Evolutionary conservation across 371 early-diverging fungal species (phyloP), one percentile per base, ranked within the genome.

Genomic region (Mortierella sp.): DNA sequence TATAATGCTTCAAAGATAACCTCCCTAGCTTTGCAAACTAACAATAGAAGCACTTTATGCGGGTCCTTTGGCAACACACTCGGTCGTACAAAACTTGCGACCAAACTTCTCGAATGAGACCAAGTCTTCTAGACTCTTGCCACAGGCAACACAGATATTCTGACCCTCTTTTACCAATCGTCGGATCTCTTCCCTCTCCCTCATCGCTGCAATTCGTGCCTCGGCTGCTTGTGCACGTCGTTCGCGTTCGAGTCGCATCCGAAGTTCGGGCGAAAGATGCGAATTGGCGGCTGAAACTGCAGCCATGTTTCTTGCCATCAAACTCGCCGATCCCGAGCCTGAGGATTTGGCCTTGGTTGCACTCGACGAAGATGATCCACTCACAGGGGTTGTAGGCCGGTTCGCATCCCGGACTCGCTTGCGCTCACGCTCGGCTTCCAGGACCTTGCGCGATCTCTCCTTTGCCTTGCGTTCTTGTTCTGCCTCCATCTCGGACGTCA

Each of bases 181-280:
- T 18, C 70, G 74, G 44, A 69, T 30, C 21, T 62, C 26, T 66
- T 75, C 75, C 1, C 60, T 26, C n/a, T 71, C 76, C 30, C 60
- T 44, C 64, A 71, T 60, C 26, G 70, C 68, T 30, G 68, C 57
- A 64, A 92, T 81, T 66, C 93, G 81, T 29, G 92, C 89, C 69
- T 94, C 94, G 11, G 93, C 93, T 0, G 96, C 96, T 72, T 88
- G 83, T 23, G 94, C 93, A 58, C 95, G 79, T 63, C 92, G 89
- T 69, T 96, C 96, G 43, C 96, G 85, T 67, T 96, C 97, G 28
- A 94, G 69, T n/a, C 91, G 84, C 79, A 86, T 87, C 28, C 94
- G 86, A 57, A 86, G 84, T 68, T 92, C 94, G 0, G 94, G 92
- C n/a, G 94, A 88, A 84, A 95, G 85, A 7, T 82, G 84, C 0